These are phyloP conservation scores for Fistulifera pelliculosa DNA, from an alignment of 108 stramenopile genomes.

Conservation along the genomic window DNA sequence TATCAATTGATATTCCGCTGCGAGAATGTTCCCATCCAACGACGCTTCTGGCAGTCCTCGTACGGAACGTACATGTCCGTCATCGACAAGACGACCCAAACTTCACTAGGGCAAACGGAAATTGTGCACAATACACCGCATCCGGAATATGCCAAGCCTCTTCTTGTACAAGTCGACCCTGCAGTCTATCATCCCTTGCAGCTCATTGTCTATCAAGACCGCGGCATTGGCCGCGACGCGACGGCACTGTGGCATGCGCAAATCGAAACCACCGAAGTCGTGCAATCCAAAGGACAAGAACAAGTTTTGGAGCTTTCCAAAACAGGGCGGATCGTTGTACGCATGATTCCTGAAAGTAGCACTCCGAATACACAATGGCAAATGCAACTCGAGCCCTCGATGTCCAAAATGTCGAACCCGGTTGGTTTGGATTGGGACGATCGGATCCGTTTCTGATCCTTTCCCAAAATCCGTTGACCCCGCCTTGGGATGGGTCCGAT, in stretches of 20 bases:
- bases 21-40: not conserved
- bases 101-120: conserved; percentile 28
- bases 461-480: conserved; percentile 44
- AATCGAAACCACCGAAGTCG: conserved; percentile 24
- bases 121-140: not conserved
- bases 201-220: conserved; percentile 18
- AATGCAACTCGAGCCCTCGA: conserved; percentile 50
- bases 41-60: not conserved
- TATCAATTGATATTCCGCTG: not conserved
- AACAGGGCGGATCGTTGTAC: not conserved
- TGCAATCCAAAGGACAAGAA: conserved; percentile 11
- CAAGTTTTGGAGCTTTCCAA: not conserved
- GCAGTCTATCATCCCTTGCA: conserved; percentile 11
- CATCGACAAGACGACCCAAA: conserved; percentile 15
- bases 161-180: conserved; percentile 25
- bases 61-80: conserved; percentile 4
- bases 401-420: conserved; percentile 52
- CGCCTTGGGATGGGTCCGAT: conserved; percentile 17
- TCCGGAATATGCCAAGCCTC: conserved; percentile 20
- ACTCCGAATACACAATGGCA: not conserved
- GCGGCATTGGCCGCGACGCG: conserved; percentile 1
- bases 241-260: conserved; percentile 16
- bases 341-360: not conserved
- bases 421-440: conserved; percentile 47
- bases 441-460: too few species aligned